Evolutionary conservation across 441 rosid genomes (phyloP).

Genomic region (Mallotus repandus): DNA sequence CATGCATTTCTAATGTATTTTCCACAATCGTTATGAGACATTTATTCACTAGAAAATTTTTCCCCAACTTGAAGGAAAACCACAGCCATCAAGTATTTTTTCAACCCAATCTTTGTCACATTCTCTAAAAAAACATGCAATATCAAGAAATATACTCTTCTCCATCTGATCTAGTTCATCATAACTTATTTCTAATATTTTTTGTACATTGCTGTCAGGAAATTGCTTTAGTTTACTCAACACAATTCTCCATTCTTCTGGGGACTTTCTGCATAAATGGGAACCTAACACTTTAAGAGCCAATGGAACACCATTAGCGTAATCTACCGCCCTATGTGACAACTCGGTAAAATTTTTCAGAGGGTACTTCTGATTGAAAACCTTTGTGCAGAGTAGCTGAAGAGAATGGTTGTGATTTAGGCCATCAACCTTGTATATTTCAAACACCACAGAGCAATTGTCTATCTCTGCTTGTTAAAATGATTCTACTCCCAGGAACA

Average conservation of each 20-base stretch:
- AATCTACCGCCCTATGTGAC: not conserved
- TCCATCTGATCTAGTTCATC: not conserved
- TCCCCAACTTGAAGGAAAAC: slow-evolving; percentile 6
- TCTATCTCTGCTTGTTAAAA: slow-evolving; percentile 18
- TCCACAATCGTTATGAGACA: not conserved
- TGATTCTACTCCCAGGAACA: not conserved
- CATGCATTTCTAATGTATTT: slow-evolving; percentile 21
- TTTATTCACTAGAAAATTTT: slow-evolving; percentile 2
- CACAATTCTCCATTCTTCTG: slow-evolving; percentile 11
- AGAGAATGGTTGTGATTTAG: slow-evolving; percentile 1
- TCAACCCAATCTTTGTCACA: not conserved
- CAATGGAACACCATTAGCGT: slow-evolving; percentile 14
- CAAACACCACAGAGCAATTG: slow-evolving; percentile 2
- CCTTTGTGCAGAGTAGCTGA: slow-evolving; percentile 11
- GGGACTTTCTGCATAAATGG: not conserved
- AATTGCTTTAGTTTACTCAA: not conserved
- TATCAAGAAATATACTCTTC: slow-evolving; percentile 8
- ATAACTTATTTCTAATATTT: slow-evolving; percentile 9
- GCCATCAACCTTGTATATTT: slow-evolving; percentile 11
- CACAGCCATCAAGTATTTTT: slow-evolving; percentile 9
- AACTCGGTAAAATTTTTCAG: not conserved
- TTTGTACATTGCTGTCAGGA: not conserved
- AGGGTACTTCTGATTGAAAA: not conserved
- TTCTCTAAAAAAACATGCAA: slow-evolving; percentile 11
- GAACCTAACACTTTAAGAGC: slow-evolving; percentile 25